These are phyloP conservation scores for Xylaria sp. DNA, from an alignment of 2,329 filamentous ascomycete species.

Conservation along the genomic window DNA sequence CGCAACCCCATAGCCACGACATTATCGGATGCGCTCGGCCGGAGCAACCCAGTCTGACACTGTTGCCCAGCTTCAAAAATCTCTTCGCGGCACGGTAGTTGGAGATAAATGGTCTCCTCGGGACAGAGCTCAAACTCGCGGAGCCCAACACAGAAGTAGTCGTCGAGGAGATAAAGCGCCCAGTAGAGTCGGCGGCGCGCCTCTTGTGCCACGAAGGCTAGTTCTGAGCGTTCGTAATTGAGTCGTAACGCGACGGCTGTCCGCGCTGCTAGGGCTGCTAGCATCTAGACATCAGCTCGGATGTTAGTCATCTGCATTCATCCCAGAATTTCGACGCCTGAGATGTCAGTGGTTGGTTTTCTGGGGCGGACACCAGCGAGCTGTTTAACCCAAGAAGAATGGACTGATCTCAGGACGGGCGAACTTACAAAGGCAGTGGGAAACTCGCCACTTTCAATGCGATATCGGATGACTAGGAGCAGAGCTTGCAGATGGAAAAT, in stretches of 20 bases:
- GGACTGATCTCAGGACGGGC: not conserved
- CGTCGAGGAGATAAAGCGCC: conserved; percentile 54
- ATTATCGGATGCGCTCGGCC: conserved; percentile 36
- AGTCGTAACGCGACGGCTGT: conserved; percentile 53
- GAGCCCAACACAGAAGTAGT: conserved; percentile 55
- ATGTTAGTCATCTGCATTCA: conserved; percentile 8
- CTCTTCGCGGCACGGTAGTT: conserved; percentile 51
- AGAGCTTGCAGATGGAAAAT: conserved; percentile 50
- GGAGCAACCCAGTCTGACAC: conserved; percentile 42
- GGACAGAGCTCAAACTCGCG: conserved; percentile 55
- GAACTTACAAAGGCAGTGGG: conserved; percentile 47
- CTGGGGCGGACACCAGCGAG: not conserved
- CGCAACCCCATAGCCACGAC: conserved; percentile 41
- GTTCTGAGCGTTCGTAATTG: conserved; percentile 53
- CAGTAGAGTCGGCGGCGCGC: conserved; percentile 54
- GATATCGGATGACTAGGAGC: conserved; percentile 48
- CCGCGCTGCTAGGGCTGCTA: conserved; percentile 51
- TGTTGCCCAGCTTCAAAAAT: conserved; percentile 47
- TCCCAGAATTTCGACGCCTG: not conserved
- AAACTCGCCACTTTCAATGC: conserved; percentile 49
- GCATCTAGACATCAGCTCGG: conserved; percentile 41
- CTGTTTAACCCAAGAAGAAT: not conserved
- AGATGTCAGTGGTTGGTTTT: not conserved
- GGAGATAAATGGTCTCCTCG: conserved; percentile 53
- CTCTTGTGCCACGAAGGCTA: conserved; percentile 51